Conservation (phyloP, 345 rosid genomes). For the Aquilaria malaccensis region DNA sequence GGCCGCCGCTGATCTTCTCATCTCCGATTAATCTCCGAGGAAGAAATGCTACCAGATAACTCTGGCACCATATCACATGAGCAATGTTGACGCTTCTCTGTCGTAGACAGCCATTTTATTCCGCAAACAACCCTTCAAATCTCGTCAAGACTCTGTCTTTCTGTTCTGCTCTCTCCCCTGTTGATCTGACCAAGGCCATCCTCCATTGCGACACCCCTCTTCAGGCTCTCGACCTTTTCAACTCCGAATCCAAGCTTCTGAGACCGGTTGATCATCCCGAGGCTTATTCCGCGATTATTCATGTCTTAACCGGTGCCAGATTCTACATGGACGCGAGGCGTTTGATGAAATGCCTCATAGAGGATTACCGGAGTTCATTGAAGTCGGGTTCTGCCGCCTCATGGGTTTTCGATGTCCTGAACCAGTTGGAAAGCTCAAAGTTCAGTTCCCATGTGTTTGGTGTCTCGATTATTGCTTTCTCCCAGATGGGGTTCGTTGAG, state of each 20-base stretch:
- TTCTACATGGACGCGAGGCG: constrained; percentile 43
- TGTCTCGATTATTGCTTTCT: constrained; percentile 39
- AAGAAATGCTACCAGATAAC: too few species aligned
- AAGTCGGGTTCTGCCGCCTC: constrained; percentile 22
- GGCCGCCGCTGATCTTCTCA: too few species aligned
- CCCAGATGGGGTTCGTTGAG: constrained; percentile 44
- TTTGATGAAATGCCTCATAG: constrained; percentile 54
- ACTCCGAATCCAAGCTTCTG: constrained; percentile 16
- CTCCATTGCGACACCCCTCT: constrained; percentile 33
- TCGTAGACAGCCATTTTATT: constrained; percentile 18
- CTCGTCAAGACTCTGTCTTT: constrained; percentile 11
- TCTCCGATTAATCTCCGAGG: too few species aligned
- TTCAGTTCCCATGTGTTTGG: constrained; percentile 42
- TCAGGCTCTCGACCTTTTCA: constrained; percentile 35
- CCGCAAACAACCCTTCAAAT: constrained; percentile 12
- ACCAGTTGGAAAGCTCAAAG: constrained; percentile 16
- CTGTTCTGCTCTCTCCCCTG: constrained; percentile 11
- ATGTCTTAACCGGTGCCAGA: constrained; percentile 26
- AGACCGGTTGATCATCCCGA: constrained; percentile 27
- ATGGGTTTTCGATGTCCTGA: constrained; percentile 36
- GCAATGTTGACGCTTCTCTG: constrained; percentile 41
- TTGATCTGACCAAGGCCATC: constrained; percentile 29
- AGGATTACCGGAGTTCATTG: constrained; percentile 25
- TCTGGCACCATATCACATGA: background rate
- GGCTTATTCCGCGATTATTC: constrained; percentile 26